Base-by-base conservation (phyloP, 805 yeast species). In the Teunomyces lycoperdinae region DNA sequence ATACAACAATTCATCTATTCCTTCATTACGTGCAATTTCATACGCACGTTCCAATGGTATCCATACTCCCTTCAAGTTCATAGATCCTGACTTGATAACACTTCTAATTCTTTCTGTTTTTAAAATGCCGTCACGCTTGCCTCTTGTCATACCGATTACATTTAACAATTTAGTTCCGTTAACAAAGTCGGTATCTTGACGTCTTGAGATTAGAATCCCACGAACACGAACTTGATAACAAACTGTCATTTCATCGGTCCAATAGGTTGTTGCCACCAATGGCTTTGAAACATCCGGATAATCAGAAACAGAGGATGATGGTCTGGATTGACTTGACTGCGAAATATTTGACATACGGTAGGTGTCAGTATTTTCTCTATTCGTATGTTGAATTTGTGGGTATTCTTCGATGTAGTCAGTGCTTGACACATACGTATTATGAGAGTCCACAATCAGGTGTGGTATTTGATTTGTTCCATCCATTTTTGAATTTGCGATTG, bases 1-100 rank as follows among this genome's bases (percentile, higher is more conserved):
- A 39, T 58, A 63, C 40, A 70, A 58, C 5, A 62, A 38, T 3
- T 54, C 57, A 36, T 65, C 70, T 9, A 70, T 57, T 0, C 74
- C 75, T 52, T 70, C 73, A 52, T 70, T 70, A 28, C 75, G 50
- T 6, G 75, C 74, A 45, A 70, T 61, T 51, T 70, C 75, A 30
- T 53, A 56, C 1, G 75, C 75, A 38, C 73, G 54, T 3, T 66
- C 70, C 49, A 69, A 64, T 0, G 75, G 75, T 13, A 70, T 61
- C 76, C 76, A 70, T 1, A 70, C 71, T 6, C 76, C 76, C 47
- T 70, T 70, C 44, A 70, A 54, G 45, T 66, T 66, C 74, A 70
- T 70, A 3, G 71, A 56, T 0, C 76, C 76, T 5, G 62, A 62
- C 51, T 67, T 66, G 4, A 70, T 71, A 3, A 51, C 54, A 14